phyloP scores from a whole-genome alignment of 371 early-diverging fungal genomes.

The Mucor saturninus region DNA sequence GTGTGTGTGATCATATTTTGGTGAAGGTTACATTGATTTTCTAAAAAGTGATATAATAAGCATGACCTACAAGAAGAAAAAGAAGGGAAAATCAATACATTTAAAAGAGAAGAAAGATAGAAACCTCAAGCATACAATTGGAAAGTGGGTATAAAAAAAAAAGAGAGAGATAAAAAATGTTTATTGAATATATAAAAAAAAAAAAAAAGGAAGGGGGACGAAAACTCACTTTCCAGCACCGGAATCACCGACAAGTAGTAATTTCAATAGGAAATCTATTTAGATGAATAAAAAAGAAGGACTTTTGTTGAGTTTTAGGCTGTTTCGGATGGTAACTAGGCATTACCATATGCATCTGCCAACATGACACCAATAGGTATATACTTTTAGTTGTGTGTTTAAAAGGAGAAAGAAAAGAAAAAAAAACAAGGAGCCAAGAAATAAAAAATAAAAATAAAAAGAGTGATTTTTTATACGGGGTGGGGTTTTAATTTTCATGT shows the following conservation, averaged over 20 bases:
- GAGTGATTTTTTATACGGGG: too few species aligned
- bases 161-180: not conserved
- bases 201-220: not conserved
- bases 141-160: not conserved
- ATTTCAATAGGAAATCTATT: constrained; percentile 62
- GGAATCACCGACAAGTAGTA: constrained; percentile 67
- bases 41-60: constrained; percentile 68
- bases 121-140: not conserved
- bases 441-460: too few species aligned
- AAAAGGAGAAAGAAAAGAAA: not conserved
- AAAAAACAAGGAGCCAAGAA: too few species aligned
- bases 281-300: not conserved
- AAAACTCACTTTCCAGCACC: constrained; percentile 65
- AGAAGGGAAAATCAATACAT: not conserved
- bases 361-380: constrained; percentile 33
- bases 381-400: not conserved
- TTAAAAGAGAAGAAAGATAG: constrained; percentile 1
- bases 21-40: constrained; percentile 59
- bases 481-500: too few species aligned
- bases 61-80: constrained; percentile 54
- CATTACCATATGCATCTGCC: constrained; percentile 56
- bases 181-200: not conserved
- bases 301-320: not conserved
- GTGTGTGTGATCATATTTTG: too few species aligned
- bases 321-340: not conserved